These are phyloP conservation scores for Mycena albidolilacea DNA, from an alignment of 768 basidiomycete genomes.

Conservation along the genomic window DNA sequence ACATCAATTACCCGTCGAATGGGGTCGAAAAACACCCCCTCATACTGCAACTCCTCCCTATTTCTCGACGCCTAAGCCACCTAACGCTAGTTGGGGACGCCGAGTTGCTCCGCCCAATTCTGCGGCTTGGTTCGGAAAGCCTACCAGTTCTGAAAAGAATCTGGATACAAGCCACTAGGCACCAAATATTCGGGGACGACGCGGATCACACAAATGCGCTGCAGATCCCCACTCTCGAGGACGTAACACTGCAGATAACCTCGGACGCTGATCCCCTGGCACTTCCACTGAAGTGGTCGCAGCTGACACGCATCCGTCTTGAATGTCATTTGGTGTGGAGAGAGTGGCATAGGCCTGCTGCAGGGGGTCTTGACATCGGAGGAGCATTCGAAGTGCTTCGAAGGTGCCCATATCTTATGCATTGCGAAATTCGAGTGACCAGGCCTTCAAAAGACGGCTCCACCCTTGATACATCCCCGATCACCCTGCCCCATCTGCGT, in stretches of 20 bases:
- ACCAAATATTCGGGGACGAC: neutral
- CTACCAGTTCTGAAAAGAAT: slow-evolving; percentile 4
- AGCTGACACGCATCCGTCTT: slow-evolving; percentile 5
- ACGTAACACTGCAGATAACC: too few relatives aligned
- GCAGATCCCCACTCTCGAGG: too few relatives aligned
- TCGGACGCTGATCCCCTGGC: neutral
- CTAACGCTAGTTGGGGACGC: neutral
- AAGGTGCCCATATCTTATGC: neutral
- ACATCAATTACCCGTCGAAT: too few relatives aligned
- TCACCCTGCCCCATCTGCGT: neutral
- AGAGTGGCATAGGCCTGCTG: too few relatives aligned
- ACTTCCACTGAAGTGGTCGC: slow-evolving; percentile 12
- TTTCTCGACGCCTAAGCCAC: neutral
- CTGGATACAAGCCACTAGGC: neutral
- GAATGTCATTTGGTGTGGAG: neutral
- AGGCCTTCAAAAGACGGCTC: neutral
- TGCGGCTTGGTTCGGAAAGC: neutral
- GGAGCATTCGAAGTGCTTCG: neutral
- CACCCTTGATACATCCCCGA: neutral
- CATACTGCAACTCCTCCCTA: neutral
- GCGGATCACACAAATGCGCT: too few relatives aligned
- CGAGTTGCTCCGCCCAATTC: too few relatives aligned
- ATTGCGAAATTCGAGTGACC: neutral
- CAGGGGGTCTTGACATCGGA: neutral
- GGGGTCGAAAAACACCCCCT: neutral